Conservation (phyloP, 495 filamentous ascomycete species). For the Darksidea phi region DNA sequence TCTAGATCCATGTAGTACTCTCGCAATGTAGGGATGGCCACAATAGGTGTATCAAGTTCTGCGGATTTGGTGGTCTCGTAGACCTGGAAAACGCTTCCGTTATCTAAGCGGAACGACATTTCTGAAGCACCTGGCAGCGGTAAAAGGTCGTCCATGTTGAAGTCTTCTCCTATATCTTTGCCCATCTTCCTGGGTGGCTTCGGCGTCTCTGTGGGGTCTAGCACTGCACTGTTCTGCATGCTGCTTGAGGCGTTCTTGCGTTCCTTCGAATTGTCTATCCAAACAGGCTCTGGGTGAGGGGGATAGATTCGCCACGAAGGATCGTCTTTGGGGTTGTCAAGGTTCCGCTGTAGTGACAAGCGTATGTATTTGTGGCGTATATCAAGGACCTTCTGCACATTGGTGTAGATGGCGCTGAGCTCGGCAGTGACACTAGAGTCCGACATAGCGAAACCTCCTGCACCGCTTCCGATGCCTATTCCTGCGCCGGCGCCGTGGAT, state of each 20-base stretch:
- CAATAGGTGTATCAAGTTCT: slow-evolving; percentile 63
- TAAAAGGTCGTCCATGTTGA: slow-evolving; percentile 71
- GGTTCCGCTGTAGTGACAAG: slow-evolving; percentile 75
- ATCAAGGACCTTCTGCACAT: slow-evolving; percentile 79
- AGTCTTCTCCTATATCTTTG: slow-evolving; percentile 87
- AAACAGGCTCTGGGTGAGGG: slow-evolving; percentile 82
- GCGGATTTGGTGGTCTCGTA: slow-evolving; percentile 66
- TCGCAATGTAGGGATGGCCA: slow-evolving; percentile 80
- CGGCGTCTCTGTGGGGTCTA: slow-evolving; percentile 37
- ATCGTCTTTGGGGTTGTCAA: slow-evolving; percentile 84
- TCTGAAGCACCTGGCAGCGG: slow-evolving; percentile 70
- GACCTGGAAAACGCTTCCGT: slow-evolving; percentile 85
- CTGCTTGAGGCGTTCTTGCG: slow-evolving; percentile 44
- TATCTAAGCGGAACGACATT: slow-evolving; percentile 73
- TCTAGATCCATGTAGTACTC: slow-evolving; percentile 98
- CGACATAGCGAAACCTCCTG: slow-evolving; percentile 52
- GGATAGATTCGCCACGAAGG: slow-evolving; percentile 87
- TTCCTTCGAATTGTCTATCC: slow-evolving; percentile 67
- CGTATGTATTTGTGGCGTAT: slow-evolving; percentile 85
- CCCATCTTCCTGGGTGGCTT: slow-evolving; percentile 70
- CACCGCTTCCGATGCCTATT: slow-evolving; percentile 49
- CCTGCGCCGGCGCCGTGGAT: slow-evolving; percentile 55
- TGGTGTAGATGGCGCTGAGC: slow-evolving; percentile 77
- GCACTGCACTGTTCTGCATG: slow-evolving; percentile 55
- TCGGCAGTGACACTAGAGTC: slow-evolving; percentile 76